A percentile compares a stretch with the other conserved stretches of the same genome.
Evolutionary conservation across 495 filamentous ascomycete genomes (phyloP).

Genomic region (Lepraria neglecta): DNA sequence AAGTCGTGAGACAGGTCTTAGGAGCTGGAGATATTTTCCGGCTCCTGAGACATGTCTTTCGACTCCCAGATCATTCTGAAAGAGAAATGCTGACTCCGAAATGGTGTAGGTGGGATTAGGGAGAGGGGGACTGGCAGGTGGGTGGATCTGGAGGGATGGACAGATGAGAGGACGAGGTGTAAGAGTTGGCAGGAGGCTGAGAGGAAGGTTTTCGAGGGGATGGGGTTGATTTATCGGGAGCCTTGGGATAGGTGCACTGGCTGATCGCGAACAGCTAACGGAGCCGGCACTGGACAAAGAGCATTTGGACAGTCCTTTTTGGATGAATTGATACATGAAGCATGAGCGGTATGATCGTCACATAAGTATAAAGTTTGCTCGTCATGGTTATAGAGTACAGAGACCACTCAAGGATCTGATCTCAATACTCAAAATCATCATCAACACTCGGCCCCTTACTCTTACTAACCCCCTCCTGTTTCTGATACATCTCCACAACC

Average conservation of each 20-base stretch:
- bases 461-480: slow-evolving; percentile 76
- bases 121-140: slow-evolving; percentile 56
- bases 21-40: no score
- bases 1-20: no score
- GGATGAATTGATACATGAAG: background rate
- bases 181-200: slow-evolving; percentile 65
- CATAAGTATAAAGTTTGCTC: slow-evolving; percentile 9
- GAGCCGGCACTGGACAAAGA: background rate
- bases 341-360: slow-evolving; percentile 5
- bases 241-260: slow-evolving; percentile 73
- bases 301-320: background rate
- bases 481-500: slow-evolving; percentile 94
- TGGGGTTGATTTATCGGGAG: slow-evolving; percentile 67
- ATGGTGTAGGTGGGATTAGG: slow-evolving; percentile 52
- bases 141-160: slow-evolving; percentile 55
- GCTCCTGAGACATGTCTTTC: no score
- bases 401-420: background rate
- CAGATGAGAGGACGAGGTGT: slow-evolving; percentile 35
- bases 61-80: no score
- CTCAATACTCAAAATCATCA: slow-evolving; percentile 95
- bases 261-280: slow-evolving; percentile 28
- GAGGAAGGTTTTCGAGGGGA: slow-evolving; percentile 67
- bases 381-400: background rate
- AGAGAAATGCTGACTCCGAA: no score
- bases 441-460: slow-evolving; percentile 76